Evolutionary conservation across 306 rosid species (phyloP), one percentile per base, ranked within the genome.

Genomic region (Castanea crenata): DNA sequence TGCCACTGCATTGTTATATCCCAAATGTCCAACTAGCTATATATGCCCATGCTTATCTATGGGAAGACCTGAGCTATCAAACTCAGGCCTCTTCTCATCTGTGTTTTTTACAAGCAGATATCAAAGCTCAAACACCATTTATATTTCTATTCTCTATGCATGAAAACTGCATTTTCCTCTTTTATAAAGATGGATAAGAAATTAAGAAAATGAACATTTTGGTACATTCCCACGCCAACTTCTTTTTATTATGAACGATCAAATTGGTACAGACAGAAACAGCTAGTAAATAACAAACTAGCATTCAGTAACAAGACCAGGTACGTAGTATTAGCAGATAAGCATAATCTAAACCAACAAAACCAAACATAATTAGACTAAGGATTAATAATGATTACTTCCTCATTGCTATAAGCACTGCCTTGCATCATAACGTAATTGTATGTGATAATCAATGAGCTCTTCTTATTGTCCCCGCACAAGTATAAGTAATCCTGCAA

Each of bases 401-500:
- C 52, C 52, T 34, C 77, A 72, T 65, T 23, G 52, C 46, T 25
- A 52, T 55, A 35, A 74, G 54, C 71, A 29, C 73, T 51, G 19
- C 12, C 25, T 54, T 59, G 77, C 75, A 68, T 76, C 63, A 63
- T 38, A 38, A 63, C 0, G 61, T 35, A 57, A 52, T 35, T 38
- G 52, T 25, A 35, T 21, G 57, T 32, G 14, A 16, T 67, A 56
- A 72, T 87, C 80, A 86, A 38, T 41, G 46, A 41, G 23, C 35
- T 65, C 78, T 71, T 23, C 80, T 55, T 63, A 84, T 34, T 65
- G 92, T 86, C 27, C 92, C 94, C 13, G 87, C 84, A 69, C 99
- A 95, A 0, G 83, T 15, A 83, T 86, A 95, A 34, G 85, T 85
- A 74, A 88, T 81, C 4, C 63, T 65, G 85, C 97, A 92, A 10